Conservation (phyloP, 75 land plant species). For the Gnetum montanum region DNA sequence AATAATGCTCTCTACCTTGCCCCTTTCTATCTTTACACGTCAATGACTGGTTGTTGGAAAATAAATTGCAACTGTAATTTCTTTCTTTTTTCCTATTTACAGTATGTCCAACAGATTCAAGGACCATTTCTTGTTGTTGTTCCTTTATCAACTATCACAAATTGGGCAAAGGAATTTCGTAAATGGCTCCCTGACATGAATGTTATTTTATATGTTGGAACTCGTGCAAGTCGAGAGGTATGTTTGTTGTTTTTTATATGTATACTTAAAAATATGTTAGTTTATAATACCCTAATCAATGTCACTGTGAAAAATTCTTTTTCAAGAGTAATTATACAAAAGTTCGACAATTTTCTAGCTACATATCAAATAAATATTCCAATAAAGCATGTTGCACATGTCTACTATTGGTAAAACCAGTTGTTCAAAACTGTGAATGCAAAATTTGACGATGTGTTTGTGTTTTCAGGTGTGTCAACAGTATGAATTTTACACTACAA, state of each 20-base stretch:
- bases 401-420: too few relatives aligned
- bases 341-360: too few relatives aligned
- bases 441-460: too few relatives aligned
- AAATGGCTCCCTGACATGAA: slow-evolving; percentile 99
- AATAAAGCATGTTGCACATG: too few relatives aligned
- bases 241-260: slow-evolving; percentile 7
- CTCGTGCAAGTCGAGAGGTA: slow-evolving; percentile 98
- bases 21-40: too few relatives aligned
- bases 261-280: too few relatives aligned
- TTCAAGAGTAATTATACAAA: too few relatives aligned
- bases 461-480: slow-evolving; percentile 77
- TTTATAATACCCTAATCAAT: too few relatives aligned
- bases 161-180: slow-evolving; percentile 98
- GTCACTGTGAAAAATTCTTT: too few relatives aligned
- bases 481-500: slow-evolving; percentile 72
- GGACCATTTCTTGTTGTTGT: slow-evolving; percentile 99
- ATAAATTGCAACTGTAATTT: neutral
- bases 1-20: neutral
- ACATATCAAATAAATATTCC: too few relatives aligned
- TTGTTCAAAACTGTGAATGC: too few relatives aligned
- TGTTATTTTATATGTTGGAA: slow-evolving; percentile 93
- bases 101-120: slow-evolving; percentile 83
- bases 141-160: slow-evolving; percentile 91
- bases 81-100: slow-evolving; percentile 12
- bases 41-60: too few relatives aligned